Base-by-base conservation (phyloP, 2,329 filamentous ascomycete genomes). In the Phialophora verrucosa region DNA sequence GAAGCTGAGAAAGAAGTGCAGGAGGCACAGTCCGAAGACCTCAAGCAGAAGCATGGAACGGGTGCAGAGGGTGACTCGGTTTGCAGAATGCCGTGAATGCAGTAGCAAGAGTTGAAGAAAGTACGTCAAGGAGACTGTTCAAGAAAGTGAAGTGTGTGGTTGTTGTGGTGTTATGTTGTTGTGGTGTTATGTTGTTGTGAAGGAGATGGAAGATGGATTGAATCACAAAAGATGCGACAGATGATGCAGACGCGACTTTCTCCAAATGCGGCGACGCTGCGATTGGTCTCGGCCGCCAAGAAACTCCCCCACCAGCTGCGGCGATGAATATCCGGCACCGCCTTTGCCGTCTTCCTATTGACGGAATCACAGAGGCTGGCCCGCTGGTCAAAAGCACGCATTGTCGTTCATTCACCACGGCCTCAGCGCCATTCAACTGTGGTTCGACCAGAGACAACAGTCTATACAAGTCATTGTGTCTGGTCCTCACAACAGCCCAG, bases 271-370 rank as follows among this genome's bases (percentile, higher is more conserved):
- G 47, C 59, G 12, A 14, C 10, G 14, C 20, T 5, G n/a, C 14
- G 59, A 61, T 61, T 61, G 59, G 59, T 14, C 3, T 3, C 31
- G 25, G 23, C 25, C 44, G 44, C 29, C 57, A 53, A 53, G 27
- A 8, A 4, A n/a, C n/a, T 14, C n/a, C 57, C 44, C 31, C 59
- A n/a, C 49, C 49, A 17, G 11, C 53, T 3, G 29, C 53, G 53
- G 53, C 25, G 25, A 55, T 55, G 25, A 3, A 56, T 56, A 55
- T 62, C 60, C 60, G 60, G 51, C 32, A 60, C 62, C 62, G 62
- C 47, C 62, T n/a, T 44, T 44, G 38, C 38, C 2, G 38, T 44
- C 38, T 8, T 44, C 38, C 38, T 44, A 44, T 44, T 44, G 38
- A 44, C 38, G 38, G 38, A 44, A 44, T 44, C 38, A 1, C 38